Evolutionary conservation across 805 yeast species (phyloP).

Genomic region (Blastobotrys muscicola): DNA sequence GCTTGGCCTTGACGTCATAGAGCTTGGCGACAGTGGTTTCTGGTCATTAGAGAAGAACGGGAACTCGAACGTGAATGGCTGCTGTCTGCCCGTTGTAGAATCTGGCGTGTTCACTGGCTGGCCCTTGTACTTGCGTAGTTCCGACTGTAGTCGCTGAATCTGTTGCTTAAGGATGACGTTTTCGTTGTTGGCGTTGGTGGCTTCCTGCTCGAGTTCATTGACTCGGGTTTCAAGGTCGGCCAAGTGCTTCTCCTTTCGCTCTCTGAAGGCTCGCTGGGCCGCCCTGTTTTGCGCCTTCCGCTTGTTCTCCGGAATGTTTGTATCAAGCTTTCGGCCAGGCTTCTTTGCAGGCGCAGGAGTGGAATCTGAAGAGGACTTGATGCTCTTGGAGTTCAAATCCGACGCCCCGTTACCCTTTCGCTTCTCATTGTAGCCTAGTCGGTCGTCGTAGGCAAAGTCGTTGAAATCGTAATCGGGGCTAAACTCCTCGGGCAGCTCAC

Average conservation of each 20-base stretch:
- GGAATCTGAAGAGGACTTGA: background rate
- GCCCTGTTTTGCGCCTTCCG: slow-evolving; percentile 96
- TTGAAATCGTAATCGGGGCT: no score
- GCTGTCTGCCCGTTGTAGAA: slow-evolving; percentile 1
- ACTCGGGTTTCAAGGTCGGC: slow-evolving; percentile 79
- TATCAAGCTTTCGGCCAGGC: slow-evolving; percentile 76
- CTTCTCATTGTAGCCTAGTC: slow-evolving; percentile 1
- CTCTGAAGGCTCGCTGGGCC: slow-evolving; percentile 96
- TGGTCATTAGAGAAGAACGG: slow-evolving; percentile 36
- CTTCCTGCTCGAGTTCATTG: slow-evolving; percentile 57
- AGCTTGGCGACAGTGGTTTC: slow-evolving; percentile 2
- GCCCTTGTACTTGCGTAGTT: slow-evolving; percentile 53
- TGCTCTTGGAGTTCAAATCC: background rate
- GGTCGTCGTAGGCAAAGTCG: no score
- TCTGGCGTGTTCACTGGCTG: slow-evolving; percentile 8
- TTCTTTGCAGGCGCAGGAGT: slow-evolving; percentile 6
- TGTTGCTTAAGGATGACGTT: slow-evolving; percentile 66
- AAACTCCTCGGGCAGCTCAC: no score
- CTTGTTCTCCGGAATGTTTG: slow-evolving; percentile 73
- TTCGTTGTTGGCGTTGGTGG: slow-evolving; percentile 59
- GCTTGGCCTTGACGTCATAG: background rate
- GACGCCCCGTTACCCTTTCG: slow-evolving; percentile 1
- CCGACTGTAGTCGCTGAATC: slow-evolving; percentile 62
- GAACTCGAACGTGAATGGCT: slow-evolving; percentile 42
- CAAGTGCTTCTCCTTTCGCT: slow-evolving; percentile 82